A percentile compares a stretch with the other conserved stretches of the same genome.
Conservation (phyloP, 2,329 filamentous ascomycete genomes). For the Cytospora paraplurivora region DNA sequence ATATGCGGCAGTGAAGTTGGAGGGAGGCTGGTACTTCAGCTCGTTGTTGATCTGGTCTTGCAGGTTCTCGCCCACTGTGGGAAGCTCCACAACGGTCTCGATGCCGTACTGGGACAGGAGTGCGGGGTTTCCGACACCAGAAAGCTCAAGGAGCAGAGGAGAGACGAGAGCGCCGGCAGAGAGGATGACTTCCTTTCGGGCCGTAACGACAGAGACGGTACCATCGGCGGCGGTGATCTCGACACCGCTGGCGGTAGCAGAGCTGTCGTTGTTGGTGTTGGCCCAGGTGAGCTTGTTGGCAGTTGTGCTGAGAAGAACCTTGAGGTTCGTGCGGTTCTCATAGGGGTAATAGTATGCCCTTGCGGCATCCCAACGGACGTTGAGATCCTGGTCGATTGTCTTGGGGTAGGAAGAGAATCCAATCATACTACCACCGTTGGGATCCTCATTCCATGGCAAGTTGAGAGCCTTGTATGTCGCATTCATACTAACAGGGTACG, state of each 20-base stretch:
- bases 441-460: slow-evolving; percentile 43
- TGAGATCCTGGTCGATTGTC: slow-evolving; percentile 42
- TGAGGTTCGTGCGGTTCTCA: slow-evolving; percentile 43
- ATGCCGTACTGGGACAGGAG: slow-evolving; percentile 47
- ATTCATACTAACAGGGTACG: slow-evolving; percentile 38
- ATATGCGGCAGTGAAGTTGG: slow-evolving; percentile 2
- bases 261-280: slow-evolving; percentile 12
- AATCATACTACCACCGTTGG: slow-evolving; percentile 46
- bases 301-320: slow-evolving; percentile 45
- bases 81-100: slow-evolving; percentile 45
- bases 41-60: slow-evolving; percentile 62
- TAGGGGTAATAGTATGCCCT: slow-evolving; percentile 50
- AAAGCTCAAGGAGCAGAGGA: slow-evolving; percentile 62
- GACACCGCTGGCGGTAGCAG: slow-evolving; percentile 35
- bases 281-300: slow-evolving; percentile 45
- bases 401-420: slow-evolving; percentile 47
- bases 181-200: slow-evolving; percentile 54
- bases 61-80: slow-evolving; percentile 51
- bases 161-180: slow-evolving; percentile 60
- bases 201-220: slow-evolving; percentile 12
- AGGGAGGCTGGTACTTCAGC: slow-evolving; percentile 58
- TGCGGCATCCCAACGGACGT: slow-evolving; percentile 49
- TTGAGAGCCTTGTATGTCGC: slow-evolving; percentile 39
- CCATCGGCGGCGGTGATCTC: slow-evolving; percentile 36
- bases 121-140: slow-evolving; percentile 56